phyloP scores from a whole-genome alignment of 108 stramenopile genomes.

The Mediolabrus comicus region DNA sequence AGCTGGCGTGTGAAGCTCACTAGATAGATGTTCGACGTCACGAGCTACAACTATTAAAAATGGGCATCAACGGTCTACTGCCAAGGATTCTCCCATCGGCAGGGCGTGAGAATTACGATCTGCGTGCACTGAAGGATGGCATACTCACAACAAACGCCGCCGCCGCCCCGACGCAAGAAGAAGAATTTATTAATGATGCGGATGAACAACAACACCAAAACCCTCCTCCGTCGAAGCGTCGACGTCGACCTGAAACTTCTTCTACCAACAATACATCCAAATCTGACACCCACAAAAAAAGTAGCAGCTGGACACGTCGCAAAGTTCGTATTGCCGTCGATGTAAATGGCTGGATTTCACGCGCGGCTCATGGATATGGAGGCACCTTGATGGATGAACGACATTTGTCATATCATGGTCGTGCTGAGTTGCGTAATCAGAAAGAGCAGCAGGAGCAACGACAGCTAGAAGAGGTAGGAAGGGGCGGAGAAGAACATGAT shows the following conservation, averaged over 20 bases:
- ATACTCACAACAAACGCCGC: slow-evolving; percentile 10
- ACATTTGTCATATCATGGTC: slow-evolving; percentile 72
- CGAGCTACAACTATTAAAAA: not conserved
- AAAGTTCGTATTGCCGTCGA: slow-evolving; percentile 74
- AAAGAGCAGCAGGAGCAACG: slow-evolving; percentile 2
- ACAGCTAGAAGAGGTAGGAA: not conserved
- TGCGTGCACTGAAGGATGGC: slow-evolving; percentile 37
- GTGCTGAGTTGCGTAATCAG: slow-evolving; percentile 44
- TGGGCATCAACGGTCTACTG: slow-evolving; percentile 62
- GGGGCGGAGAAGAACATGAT: not conserved
- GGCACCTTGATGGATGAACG: slow-evolving; percentile 65
- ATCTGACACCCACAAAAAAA: not conserved
- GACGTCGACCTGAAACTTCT: too few species aligned
- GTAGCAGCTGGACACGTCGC: slow-evolving; percentile 20
- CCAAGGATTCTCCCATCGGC: slow-evolving; percentile 56
- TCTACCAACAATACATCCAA: slow-evolving; percentile 6
- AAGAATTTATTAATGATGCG: too few species aligned
- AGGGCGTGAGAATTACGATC: slow-evolving; percentile 49
- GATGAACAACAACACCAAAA: not conserved
- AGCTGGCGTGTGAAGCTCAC: not conserved
- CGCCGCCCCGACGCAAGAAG: not conserved
- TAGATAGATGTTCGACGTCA: too few species aligned
- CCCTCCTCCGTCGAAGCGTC: slow-evolving; percentile 3
- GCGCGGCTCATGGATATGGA: slow-evolving; percentile 59
- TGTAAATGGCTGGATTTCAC: slow-evolving; percentile 66